A percentile compares a stretch with the other conserved stretches of the same genome.
Evolutionary conservation across 257 asterid species (phyloP).

Genomic region (Thymus quinquecostatus): DNA sequence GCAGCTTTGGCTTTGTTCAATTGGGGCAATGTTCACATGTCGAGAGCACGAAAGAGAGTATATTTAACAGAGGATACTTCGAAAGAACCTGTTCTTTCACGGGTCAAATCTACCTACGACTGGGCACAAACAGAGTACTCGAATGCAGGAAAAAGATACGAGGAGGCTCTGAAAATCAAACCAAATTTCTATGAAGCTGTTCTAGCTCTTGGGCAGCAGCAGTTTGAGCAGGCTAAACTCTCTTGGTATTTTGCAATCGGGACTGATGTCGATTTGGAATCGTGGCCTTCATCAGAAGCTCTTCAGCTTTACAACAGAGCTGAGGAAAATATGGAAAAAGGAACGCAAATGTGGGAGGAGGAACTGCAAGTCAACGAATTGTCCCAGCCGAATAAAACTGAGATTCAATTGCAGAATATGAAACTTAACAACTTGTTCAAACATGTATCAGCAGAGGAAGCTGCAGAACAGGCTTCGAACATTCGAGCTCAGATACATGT

Average conservation of each 20-base stretch:
- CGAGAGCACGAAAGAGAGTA: slow-evolving; percentile 73
- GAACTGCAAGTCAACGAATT: slow-evolving; percentile 44
- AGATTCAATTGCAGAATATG: slow-evolving; percentile 49
- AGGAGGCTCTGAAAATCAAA: slow-evolving; percentile 68
- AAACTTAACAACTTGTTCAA: slow-evolving; percentile 46
- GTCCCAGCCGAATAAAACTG: slow-evolving; percentile 39
- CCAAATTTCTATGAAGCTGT: slow-evolving; percentile 73
- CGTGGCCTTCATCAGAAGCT: slow-evolving; percentile 65
- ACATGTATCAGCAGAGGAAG: slow-evolving; percentile 64
- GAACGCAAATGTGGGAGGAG: slow-evolving; percentile 83
- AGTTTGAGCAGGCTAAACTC: slow-evolving; percentile 84
- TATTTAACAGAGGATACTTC: slow-evolving; percentile 60
- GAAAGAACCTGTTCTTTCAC: slow-evolving; percentile 49
- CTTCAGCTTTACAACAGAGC: slow-evolving; percentile 73
- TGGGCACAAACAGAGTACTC: slow-evolving; percentile 72
- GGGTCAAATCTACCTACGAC: slow-evolving; percentile 55
- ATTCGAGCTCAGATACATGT: slow-evolving; percentile 71
- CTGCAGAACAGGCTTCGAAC: slow-evolving; percentile 58
- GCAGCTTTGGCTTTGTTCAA: slow-evolving; percentile 87
- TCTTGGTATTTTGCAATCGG: slow-evolving; percentile 74
- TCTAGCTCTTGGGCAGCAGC: slow-evolving; percentile 78
- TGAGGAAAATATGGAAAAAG: slow-evolving; percentile 80
- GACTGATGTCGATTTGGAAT: slow-evolving; percentile 55
- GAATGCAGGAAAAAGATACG: slow-evolving; percentile 67
- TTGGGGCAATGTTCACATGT: slow-evolving; percentile 83